Evolutionary conservation across 768 basidiomycete species (phyloP).

Genomic region (Macrolepiota dolichaula): DNA sequence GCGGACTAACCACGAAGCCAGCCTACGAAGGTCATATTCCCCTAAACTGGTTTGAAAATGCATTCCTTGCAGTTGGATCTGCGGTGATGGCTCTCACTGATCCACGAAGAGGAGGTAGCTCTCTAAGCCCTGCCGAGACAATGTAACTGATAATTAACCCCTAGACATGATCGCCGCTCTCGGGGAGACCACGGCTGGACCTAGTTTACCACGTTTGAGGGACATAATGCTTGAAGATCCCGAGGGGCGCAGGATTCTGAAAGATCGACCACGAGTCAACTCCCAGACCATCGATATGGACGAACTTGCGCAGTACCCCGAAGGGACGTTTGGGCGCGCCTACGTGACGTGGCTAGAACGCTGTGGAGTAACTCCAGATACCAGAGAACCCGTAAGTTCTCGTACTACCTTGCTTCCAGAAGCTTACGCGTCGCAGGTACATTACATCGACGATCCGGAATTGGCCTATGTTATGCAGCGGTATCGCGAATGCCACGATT

Average conservation of each 20-base stretch:
- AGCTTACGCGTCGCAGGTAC: slow-evolving; percentile 54
- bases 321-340: slow-evolving; percentile 81
- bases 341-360: slow-evolving; percentile 89
- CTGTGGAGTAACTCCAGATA: slow-evolving; percentile 90
- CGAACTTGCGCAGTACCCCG: slow-evolving; percentile 58
- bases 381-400: slow-evolving; percentile 75
- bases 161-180: slow-evolving; percentile 94
- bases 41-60: slow-evolving; percentile 77
- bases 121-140: not conserved
- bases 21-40: slow-evolving; percentile 81
- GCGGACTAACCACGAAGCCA: slow-evolving; percentile 29
- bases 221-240: slow-evolving; percentile 72
- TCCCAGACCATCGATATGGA: slow-evolving; percentile 72
- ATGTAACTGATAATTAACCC: slow-evolving; percentile 4
- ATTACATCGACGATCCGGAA: slow-evolving; percentile 92
- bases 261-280: slow-evolving; percentile 80
- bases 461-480: slow-evolving; percentile 97
- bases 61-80: slow-evolving; percentile 81
- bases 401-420: not conserved
- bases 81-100: slow-evolving; percentile 79
- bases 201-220: slow-evolving; percentile 70
- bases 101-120: slow-evolving; percentile 81
- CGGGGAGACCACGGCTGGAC: slow-evolving; percentile 88
- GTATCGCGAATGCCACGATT: slow-evolving; percentile 97
- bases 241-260: slow-evolving; percentile 83